Conservation (phyloP, 345 rosid genomes). For the Eucalyptus cloeziana region DNA sequence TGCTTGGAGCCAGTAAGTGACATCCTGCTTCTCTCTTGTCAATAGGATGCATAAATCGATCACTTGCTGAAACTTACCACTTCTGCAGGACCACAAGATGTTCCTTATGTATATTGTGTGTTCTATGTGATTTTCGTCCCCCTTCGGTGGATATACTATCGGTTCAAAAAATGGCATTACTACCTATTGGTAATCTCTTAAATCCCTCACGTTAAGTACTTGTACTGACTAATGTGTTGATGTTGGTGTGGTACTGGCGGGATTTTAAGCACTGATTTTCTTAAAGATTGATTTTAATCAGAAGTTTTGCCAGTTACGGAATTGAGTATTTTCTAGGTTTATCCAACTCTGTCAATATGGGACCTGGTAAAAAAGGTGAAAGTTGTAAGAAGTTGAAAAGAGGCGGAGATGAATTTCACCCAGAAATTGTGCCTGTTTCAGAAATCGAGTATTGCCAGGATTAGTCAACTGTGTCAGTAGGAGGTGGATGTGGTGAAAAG, state of each 20-base stretch:
- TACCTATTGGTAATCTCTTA: constrained; percentile 71
- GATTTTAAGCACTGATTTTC: neutral
- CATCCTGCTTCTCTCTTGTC: neutral
- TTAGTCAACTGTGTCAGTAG: neutral
- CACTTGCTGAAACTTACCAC: neutral
- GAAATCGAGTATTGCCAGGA: neutral
- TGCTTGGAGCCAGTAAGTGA: constrained; percentile 85
- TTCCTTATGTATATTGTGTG: constrained; percentile 73
- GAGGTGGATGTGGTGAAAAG: neutral
- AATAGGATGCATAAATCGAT: neutral
- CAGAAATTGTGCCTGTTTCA: neutral
- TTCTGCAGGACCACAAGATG: constrained; percentile 76
- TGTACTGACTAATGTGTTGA: neutral
- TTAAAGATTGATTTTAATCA: neutral
- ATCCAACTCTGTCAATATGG: neutral
- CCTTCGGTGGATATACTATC: constrained; percentile 92
- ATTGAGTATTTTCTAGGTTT: neutral
- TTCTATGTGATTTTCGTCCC: constrained; percentile 84
- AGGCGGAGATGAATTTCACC: neutral
- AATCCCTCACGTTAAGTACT: neutral
- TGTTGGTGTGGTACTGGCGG: neutral
- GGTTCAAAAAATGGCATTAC: constrained; percentile 97
- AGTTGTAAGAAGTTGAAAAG: neutral
- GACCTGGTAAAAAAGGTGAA: neutral
- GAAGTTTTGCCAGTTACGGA: neutral